A percentile compares a stretch with the other conserved stretches of the same genome.
Conservation (phyloP, 257 asterid species). For the Plantago major region DNA sequence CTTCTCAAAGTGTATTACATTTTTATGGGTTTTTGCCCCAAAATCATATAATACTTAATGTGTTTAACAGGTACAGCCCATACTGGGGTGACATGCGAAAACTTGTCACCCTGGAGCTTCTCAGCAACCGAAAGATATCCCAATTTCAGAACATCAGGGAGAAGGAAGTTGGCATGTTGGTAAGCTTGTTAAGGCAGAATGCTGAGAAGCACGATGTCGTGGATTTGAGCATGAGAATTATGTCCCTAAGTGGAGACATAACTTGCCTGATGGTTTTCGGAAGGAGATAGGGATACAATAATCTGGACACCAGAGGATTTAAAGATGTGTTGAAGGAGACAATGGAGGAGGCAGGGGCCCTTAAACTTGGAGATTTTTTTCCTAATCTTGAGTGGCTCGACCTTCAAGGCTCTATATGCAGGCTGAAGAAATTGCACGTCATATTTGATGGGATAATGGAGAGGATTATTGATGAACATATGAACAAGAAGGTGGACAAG, state of each 20-base stretch:
- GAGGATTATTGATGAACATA: constrained; percentile 37
- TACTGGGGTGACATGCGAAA: constrained; percentile 41
- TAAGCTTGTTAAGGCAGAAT: constrained; percentile 13
- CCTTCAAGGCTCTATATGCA: constrained; percentile 28
- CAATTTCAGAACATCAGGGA: constrained; percentile 29
- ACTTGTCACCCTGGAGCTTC: constrained; percentile 31
- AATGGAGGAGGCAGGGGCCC: constrained; percentile 8
- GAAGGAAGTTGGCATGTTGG: constrained; percentile 22
- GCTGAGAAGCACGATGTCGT: constrained; percentile 17
- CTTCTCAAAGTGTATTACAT: too few relatives aligned
- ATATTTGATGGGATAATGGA: constrained; percentile 33
- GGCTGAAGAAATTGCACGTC: constrained; percentile 18
- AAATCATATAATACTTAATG: too few relatives aligned
- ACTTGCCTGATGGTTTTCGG: constrained; percentile 38
- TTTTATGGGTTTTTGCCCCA: too few relatives aligned
- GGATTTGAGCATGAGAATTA: constrained; percentile 24
- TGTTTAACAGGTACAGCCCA: constrained; percentile 28
- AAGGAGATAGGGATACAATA: constrained; percentile 29
- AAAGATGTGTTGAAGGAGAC: constrained; percentile 20
- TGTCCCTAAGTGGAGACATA: constrained; percentile 24
- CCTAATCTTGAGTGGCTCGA: constrained; percentile 33
- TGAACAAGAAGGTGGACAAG: constrained; percentile 5
- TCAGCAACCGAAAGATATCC: constrained; percentile 22
- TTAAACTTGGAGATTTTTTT: constrained; percentile 35
- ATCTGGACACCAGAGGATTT: constrained; percentile 28